Evolutionary conservation across 2,329 filamentous ascomycete genomes (phyloP), one percentile per base, ranked within the genome.

Genomic region (Botrytis pseudocinerea): DNA sequence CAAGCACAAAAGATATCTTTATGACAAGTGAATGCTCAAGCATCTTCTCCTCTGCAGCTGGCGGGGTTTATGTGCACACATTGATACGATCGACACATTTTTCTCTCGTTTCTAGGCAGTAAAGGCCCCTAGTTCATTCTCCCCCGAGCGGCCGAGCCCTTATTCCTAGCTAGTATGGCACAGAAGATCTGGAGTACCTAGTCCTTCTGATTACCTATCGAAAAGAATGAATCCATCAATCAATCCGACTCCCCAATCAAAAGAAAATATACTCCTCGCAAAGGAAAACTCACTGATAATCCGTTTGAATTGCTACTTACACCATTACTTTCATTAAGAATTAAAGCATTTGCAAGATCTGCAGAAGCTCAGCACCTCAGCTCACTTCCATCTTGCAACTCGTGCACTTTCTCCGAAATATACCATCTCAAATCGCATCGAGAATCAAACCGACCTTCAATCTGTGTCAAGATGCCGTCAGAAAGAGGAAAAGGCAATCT

Each of bases 241-340:
- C 20, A 65, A 48, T 35, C 10, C 63, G 46, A 35, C 63, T 65
- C 28, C 44, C 63, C n/a, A 65, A 48, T n/a, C 28, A 65, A 48
- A 65, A 65, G 63, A 65, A 65, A 65, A 48, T 48, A 65, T 38
- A 48, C 44, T 48, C 63, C 16, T 65, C 42, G 63, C 63, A 48
- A 44, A 48, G 38, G 48, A 64, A 46, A 44, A 65, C 35, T 32
- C 32, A 48, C 32, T 48, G 42, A 65, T 48, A 16, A 48, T 65
- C 22, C 12, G 14, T 25, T 65, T 65, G 44, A 35, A 38, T 65
- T 48, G 63, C 63, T 65, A 65, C 9, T 35, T n/a, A n/a, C 32
- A 65, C 28, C 9, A 0, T 25, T 18, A 48, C 28, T 48, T 48
- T 25, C 44, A n/a, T 48, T 35, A 28, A 48, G 16, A 38, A 18